phyloP scores from a whole-genome alignment of 495 filamentous ascomycete species.

The Aspergillus mulundensis region DNA sequence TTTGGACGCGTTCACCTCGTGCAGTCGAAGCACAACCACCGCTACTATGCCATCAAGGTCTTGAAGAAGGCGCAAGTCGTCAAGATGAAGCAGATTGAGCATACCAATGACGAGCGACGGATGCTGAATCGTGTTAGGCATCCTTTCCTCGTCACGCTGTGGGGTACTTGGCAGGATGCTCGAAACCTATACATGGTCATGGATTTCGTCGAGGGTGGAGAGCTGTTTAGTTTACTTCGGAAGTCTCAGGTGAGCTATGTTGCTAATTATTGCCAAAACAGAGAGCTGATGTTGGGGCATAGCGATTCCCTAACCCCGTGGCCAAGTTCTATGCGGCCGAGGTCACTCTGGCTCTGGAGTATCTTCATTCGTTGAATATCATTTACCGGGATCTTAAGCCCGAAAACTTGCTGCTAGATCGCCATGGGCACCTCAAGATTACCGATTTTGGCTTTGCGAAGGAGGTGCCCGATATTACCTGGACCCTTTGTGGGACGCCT shows the following conservation, averaged over 20 bases:
- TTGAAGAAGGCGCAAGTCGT: constrained; percentile 97
- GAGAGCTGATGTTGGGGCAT: background rate
- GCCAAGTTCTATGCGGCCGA: constrained; percentile 99
- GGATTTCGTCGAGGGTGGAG: constrained; percentile 99
- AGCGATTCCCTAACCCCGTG: constrained; percentile 98
- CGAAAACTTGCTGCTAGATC: constrained; percentile 90
- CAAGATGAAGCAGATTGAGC: constrained; percentile 99
- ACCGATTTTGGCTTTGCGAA: constrained; percentile 99
- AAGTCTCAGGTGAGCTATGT: constrained; percentile 81
- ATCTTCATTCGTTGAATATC: constrained; percentile 90
- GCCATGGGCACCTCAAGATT: constrained; percentile 96
- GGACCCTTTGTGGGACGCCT: constrained; percentile 98
- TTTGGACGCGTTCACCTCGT: constrained; percentile 96
- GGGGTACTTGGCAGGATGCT: constrained; percentile 96
- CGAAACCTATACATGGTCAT: constrained; percentile 99
- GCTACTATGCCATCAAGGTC: constrained; percentile 97
- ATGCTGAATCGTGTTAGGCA: constrained; percentile 96
- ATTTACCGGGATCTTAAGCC: constrained; percentile 98
- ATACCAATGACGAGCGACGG: constrained; percentile 93
- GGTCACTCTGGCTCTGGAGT: constrained; percentile 91
- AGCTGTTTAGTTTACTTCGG: constrained; percentile 89
- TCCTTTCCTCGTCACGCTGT: constrained; percentile 93
- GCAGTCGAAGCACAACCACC: constrained; percentile 93
- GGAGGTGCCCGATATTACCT: constrained; percentile 96
- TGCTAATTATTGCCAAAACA: background rate